phyloP scores from a whole-genome alignment of 2,329 filamentous ascomycete genomes.

The Verticillium albo-atrum region DNA sequence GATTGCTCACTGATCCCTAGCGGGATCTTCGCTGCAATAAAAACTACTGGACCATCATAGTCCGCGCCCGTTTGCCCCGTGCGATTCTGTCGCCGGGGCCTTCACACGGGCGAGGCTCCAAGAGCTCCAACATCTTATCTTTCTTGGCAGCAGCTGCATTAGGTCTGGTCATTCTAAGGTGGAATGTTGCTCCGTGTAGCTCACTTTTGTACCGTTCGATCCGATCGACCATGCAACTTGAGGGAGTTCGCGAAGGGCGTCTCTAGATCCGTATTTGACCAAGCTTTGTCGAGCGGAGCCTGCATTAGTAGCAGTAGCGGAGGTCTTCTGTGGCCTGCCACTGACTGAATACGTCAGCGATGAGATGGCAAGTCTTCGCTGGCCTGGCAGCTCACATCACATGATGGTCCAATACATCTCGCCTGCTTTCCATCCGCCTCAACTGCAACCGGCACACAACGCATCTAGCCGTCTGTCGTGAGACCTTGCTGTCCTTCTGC shows the following conservation, averaged over 20 bases:
- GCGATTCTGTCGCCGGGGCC: background rate
- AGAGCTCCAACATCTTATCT: conserved; percentile 40
- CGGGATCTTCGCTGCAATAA: conserved; percentile 34
- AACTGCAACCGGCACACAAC: no score
- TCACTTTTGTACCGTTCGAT: no score
- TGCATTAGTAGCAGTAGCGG: background rate
- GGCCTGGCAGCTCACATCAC: background rate
- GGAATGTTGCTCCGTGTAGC: no score
- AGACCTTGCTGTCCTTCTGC: background rate
- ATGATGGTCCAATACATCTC: background rate
- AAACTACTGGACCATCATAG: conserved; percentile 45
- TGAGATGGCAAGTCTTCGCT: background rate
- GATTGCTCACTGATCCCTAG: background rate
- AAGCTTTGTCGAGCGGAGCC: background rate
- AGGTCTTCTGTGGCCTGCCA: background rate
- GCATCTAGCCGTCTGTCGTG: background rate
- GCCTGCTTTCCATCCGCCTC: background rate
- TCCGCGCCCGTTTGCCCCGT: conserved; percentile 40
- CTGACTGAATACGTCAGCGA: background rate
- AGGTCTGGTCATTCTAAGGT: no score
- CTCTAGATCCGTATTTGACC: background rate
- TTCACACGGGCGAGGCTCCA: conserved; percentile 47
- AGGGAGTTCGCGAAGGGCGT: background rate
- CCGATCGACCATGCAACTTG: background rate
- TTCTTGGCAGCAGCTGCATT: background rate